These are phyloP conservation scores for Fistulinella prunicolor DNA, from an alignment of 768 basidiomycete species.

Conservation along the genomic window DNA sequence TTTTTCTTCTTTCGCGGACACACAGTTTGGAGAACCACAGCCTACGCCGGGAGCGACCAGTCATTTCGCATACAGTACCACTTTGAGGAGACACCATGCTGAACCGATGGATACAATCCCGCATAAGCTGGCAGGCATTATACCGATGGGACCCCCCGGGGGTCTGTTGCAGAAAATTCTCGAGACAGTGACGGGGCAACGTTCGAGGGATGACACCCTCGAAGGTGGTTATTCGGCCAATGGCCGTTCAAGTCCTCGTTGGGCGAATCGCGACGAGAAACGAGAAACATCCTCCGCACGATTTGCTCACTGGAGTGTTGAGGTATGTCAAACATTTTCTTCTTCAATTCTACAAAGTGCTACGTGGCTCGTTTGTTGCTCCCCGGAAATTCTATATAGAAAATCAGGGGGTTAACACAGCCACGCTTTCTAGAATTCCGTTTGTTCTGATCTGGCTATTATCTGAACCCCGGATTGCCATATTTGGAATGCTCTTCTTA, in stretches of 20 bases:
- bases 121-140: constrained; percentile 35
- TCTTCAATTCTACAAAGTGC: neutral
- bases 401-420: constrained; percentile 10
- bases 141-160: constrained; percentile 42
- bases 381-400: constrained; percentile 3
- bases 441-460: neutral
- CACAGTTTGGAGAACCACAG: constrained; percentile 45
- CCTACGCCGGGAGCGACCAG: constrained; percentile 61
- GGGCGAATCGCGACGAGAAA: constrained; percentile 29
- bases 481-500: constrained; percentile 10
- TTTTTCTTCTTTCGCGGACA: constrained; percentile 60
- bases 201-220: constrained; percentile 20
- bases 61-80: constrained; percentile 85
- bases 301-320: constrained; percentile 63
- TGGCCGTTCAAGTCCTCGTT: constrained; percentile 9
- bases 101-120: constrained; percentile 39
- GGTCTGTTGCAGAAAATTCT: constrained; percentile 46
- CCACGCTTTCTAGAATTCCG: constrained; percentile 11
- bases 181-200: constrained; percentile 33
- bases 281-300: constrained; percentile 60
- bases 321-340: constrained; percentile 43
- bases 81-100: constrained; percentile 62
- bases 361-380: neutral
- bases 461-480: neutral
- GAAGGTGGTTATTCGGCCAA: constrained; percentile 41